These are phyloP conservation scores for Sporothrix pallida DNA, from an alignment of 2,329 filamentous ascomycete species.

Conservation along the genomic window DNA sequence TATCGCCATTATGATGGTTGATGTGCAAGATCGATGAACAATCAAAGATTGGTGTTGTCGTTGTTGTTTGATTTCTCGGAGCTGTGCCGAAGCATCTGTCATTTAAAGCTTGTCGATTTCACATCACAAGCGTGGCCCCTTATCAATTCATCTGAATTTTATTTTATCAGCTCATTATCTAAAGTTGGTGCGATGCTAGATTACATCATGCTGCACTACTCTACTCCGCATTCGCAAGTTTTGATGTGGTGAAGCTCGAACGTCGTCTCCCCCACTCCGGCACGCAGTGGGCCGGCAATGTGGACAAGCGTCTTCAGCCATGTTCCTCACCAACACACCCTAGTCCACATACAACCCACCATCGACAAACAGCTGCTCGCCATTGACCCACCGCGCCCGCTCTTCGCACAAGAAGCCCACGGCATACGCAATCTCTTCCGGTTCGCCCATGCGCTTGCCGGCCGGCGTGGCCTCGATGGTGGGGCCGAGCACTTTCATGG, in stretches of 20 bases:
- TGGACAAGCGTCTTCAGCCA: background rate
- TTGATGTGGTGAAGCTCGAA: no score
- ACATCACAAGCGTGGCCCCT: no score
- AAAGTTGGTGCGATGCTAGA: no score
- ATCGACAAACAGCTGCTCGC: slow-evolving; percentile 44
- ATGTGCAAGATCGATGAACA: background rate
- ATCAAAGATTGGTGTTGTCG: background rate
- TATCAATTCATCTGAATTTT: no score
- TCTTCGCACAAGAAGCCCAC: slow-evolving; percentile 54
- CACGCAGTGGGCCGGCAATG: background rate
- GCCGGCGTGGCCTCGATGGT: slow-evolving; percentile 53
- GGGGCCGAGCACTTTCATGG: slow-evolving; percentile 51
- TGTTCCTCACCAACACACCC: background rate
- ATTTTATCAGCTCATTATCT: no score
- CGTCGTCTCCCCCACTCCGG: background rate
- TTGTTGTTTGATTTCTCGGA: background rate
- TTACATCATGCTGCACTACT: no score
- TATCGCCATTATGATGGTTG: background rate
- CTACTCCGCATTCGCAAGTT: no score
- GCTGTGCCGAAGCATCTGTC: background rate
- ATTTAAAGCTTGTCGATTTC: no score
- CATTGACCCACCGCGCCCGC: slow-evolving; percentile 55
- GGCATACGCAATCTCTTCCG: slow-evolving; percentile 54
- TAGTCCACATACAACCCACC: slow-evolving; percentile 41
- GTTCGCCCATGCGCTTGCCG: slow-evolving; percentile 50